Base-by-base conservation (phyloP, 805 yeast genomes). In the Candida khao-thaluensis region DNA sequence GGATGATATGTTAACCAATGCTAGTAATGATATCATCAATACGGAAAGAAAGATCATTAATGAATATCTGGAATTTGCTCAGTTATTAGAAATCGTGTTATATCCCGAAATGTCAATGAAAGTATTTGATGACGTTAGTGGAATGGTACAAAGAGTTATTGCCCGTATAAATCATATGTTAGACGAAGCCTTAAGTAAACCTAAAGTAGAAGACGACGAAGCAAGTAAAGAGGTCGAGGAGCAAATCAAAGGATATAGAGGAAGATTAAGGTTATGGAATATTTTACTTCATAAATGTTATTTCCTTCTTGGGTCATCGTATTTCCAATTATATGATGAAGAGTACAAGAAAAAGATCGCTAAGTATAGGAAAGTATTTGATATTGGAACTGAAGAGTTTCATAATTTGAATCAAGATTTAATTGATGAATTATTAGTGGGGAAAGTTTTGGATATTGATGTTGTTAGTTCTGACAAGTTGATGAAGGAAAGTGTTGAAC, bases 291-390 rank as follows among this genome's bases (percentile, higher is more conserved):
- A 93, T 56, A 81, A 90, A 37, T 72, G 82, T 30, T 83, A 77
- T 53, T 91, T 90, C 53, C 77, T 88, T 45, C 65, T 85, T 17
- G 97, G 87, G 0, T 78, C 89, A 2, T 76, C 85, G 0, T 77
- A 83, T 52, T 85, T 72, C 47, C 90, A 83, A 45, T 39, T 52
- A 7, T 59, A 65, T 42, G 71, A 69, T 46, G 51, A 47, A 15
- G 71, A 63, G 35, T 69, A 62, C 36, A 47, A 44, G 20, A 41
- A 46, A 14, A 57, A 60, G 27, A 58, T 64, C 7, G 7, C 33
- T 8, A 30, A 48, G 7, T 41, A 43, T 26, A 46, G 43, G 17
- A 35, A 16, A 16, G 7, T 25, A 3, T 9, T 35, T 3, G 23
- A 35, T 21, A 21, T 20, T n/a, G 7, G n/a, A 5, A 18, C 21